phyloP scores from a whole-genome alignment of 352 stramenopile species.

The Pythium dissotocum region DNA sequence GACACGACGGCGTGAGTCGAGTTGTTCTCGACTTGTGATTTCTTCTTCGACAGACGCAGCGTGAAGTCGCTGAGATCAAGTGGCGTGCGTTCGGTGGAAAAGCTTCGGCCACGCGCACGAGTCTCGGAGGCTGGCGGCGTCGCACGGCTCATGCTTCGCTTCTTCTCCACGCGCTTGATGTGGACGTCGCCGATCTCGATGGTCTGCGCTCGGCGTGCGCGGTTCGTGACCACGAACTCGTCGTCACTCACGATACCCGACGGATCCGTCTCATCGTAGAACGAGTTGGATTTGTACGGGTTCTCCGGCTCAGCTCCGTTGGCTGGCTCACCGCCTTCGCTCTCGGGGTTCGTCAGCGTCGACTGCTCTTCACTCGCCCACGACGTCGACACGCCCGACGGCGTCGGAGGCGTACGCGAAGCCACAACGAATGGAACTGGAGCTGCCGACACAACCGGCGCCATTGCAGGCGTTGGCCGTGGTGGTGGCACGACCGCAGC shows the following conservation, averaged over 20 bases:
- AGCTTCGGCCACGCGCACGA: slow-evolving; percentile 24
- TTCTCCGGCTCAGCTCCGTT: slow-evolving; percentile 4
- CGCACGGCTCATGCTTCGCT: slow-evolving; percentile 16
- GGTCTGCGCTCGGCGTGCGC: slow-evolving; percentile 30
- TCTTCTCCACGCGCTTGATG: slow-evolving; percentile 23
- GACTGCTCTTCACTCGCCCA: slow-evolving; percentile 27
- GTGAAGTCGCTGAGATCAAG: slow-evolving; percentile 25
- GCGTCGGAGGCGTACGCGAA: slow-evolving; percentile 18
- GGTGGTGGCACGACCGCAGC: neutral
- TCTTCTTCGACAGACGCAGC: slow-evolving; percentile 30
- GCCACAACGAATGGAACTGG: neutral
- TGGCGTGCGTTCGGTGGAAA: slow-evolving; percentile 25
- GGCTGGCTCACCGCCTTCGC: slow-evolving; percentile 11
- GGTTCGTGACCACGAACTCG: slow-evolving; percentile 25
- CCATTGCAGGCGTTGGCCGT: neutral
- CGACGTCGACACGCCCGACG: slow-evolving; percentile 8
- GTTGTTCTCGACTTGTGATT: neutral
- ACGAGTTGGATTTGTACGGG: slow-evolving; percentile 30
- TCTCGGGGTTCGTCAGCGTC: slow-evolving; percentile 7
- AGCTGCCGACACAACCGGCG: neutral
- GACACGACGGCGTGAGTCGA: slow-evolving; percentile 6
- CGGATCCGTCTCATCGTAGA: slow-evolving; percentile 31
- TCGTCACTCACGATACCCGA: slow-evolving; percentile 31
- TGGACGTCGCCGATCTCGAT: slow-evolving; percentile 28
- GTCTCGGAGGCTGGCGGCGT: neutral